These are phyloP conservation scores for Hanseniaspora thailandica DNA, from an alignment of 805 yeast species.

Conservation along the genomic window DNA sequence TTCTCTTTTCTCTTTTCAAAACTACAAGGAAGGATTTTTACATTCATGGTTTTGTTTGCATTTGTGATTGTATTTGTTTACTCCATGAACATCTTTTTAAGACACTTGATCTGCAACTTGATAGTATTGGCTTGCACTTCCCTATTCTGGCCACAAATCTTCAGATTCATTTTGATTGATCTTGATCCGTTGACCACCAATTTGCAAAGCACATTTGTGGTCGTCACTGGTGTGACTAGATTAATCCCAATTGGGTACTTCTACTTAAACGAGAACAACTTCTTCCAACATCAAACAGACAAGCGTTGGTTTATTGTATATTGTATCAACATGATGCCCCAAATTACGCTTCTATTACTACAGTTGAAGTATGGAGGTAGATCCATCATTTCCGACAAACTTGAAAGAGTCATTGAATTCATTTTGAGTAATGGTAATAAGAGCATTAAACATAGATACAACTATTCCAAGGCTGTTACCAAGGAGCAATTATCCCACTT, in stretches of 20 bases:
- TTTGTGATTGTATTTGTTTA: conserved; percentile 1
- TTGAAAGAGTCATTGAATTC: conserved; percentile 30
- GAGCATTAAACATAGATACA: conserved; percentile 19
- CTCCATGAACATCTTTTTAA: not conserved
- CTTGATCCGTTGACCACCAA: not conserved
- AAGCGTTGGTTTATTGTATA: conserved; percentile 37
- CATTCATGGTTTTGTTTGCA: conserved; percentile 3
- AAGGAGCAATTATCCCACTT: not conserved
- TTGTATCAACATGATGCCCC: conserved; percentile 46
- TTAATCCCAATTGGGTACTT: conserved; percentile 52
- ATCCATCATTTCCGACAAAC: conserved; percentile 18
- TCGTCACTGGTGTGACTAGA: conserved; percentile 7
- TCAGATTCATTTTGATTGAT: conserved; percentile 9
- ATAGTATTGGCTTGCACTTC: not conserved
- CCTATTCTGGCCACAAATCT: conserved; percentile 12
- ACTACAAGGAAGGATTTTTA: conserved; percentile 1
- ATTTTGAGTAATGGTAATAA: conserved; percentile 28
- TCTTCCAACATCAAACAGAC: conserved; percentile 61
- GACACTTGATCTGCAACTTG: not conserved
- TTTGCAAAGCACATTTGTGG: not conserved
- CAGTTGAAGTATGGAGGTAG: conserved; percentile 36
- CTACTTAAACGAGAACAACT: conserved; percentile 41
- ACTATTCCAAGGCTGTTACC: conserved; percentile 9
- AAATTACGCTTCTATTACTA: conserved; percentile 43
- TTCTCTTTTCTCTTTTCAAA: not conserved